phyloP scores from a whole-genome alignment of 2,329 filamentous ascomycete species.

The Ascomycota sp. region DNA sequence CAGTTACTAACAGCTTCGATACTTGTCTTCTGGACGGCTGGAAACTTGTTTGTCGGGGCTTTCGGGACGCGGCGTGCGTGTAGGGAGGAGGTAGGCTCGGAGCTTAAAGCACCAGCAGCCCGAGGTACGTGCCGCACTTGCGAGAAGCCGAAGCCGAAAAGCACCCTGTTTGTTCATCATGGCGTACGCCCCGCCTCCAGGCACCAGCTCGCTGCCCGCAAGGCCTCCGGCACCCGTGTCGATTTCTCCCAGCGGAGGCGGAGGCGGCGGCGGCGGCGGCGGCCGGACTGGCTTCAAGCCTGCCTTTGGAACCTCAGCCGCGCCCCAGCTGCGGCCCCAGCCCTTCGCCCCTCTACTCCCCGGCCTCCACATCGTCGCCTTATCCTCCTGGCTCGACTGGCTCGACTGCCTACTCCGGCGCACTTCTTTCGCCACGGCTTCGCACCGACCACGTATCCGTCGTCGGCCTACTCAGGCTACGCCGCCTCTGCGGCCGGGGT shows the following conservation, averaged over 20 bases:
- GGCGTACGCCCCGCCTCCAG: conserved; percentile 76
- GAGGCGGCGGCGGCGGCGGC: conserved; percentile 9
- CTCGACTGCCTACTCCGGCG: conserved; percentile 1
- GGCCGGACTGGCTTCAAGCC: conserved; percentile 20
- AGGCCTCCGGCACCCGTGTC: conserved; percentile 15
- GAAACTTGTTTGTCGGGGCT: no score
- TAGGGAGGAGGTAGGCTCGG: no score
- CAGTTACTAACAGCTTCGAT: no score
- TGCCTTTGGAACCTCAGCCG: conserved; percentile 22
- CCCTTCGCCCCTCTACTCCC: no score
- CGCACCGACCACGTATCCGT: no score
- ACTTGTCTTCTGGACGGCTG: no score
- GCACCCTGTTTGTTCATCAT: conserved; percentile 42
- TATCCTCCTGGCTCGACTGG: conserved; percentile 9
- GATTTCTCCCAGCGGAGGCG: conserved; percentile 37
- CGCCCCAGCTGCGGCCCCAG: conserved; percentile 22
- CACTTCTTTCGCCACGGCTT: no score
- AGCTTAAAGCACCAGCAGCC: conserved; percentile 20
- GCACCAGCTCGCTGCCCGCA: conserved; percentile 44
- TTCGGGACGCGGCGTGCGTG: no score
- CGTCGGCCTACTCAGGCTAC: conserved; percentile 6
- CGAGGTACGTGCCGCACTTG: conserved; percentile 27
- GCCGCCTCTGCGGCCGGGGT: no score
- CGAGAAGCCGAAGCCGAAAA: conserved; percentile 4
- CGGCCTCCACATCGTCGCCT: conserved; percentile 8